Percentiles rank a stretch among this genome's conserved stretches.
Conservation (phyloP, 2,329 filamentous ascomycete species). For the Phoma sp. region DNA sequence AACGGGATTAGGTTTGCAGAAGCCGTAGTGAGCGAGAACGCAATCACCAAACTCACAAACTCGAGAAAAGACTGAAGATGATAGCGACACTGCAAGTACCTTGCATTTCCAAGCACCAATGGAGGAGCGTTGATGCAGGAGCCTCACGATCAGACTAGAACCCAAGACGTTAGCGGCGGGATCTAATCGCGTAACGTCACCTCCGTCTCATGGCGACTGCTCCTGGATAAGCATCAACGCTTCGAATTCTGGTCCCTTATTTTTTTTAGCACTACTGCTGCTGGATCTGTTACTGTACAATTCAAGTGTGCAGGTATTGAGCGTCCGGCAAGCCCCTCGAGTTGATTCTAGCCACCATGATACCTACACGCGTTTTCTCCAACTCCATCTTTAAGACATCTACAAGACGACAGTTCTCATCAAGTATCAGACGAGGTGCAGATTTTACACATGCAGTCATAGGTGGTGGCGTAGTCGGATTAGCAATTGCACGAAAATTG, state of each 20-base stretch:
- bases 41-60: not conserved
- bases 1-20: not conserved
- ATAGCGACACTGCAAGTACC: no score
- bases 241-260: not conserved
- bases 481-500: constrained; percentile 78
- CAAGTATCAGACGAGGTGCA: constrained; percentile 47
- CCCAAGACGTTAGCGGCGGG: constrained; percentile 11
- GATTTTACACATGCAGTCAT: constrained; percentile 74
- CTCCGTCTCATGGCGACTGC: not conserved
- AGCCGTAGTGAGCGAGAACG: not conserved
- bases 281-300: not conserved
- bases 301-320: not conserved
- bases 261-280: not conserved
- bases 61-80: not conserved
- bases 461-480: constrained; percentile 77
- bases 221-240: constrained; percentile 6
- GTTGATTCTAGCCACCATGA: constrained; percentile 15
- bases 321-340: not conserved
- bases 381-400: not conserved
- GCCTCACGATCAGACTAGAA: not conserved
- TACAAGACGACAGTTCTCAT: constrained; percentile 30
- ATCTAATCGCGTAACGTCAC: constrained; percentile 18
- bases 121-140: not conserved
- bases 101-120: not conserved
- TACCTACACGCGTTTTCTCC: constrained; percentile 15